Percentiles rank a stretch among this genome's conserved stretches.
Evolutionary conservation across 352 stramenopile genomes (phyloP).

Genomic region (Thraustotheca clavata): DNA sequence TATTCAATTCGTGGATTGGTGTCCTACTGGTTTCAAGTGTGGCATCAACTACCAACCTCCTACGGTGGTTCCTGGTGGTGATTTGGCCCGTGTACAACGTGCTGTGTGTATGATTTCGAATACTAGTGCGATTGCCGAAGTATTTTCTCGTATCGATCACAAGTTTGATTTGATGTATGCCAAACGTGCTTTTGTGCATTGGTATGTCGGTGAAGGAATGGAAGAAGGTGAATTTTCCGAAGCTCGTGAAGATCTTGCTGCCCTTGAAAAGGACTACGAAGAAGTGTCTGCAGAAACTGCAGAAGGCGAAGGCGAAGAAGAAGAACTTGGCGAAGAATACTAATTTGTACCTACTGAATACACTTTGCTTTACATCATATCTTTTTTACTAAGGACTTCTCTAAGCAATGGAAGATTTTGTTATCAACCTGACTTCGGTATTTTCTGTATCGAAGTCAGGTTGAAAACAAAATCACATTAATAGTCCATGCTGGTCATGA

Average conservation of each 20-base stretch:
- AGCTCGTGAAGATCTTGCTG: conserved; percentile 96
- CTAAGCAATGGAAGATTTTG: no score
- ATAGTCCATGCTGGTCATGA: no score
- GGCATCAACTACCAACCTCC: conserved; percentile 98
- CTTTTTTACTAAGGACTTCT: no score
- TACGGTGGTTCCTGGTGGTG: conserved; percentile 93
- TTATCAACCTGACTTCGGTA: no score
- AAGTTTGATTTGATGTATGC: conserved; percentile 99
- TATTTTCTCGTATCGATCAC: conserved; percentile 97
- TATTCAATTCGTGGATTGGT: conserved; percentile 99
- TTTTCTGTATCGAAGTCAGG: no score
- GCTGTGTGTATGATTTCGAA: conserved; percentile 99
- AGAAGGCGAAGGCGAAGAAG: conserved; percentile 92
- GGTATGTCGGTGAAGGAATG: conserved; percentile 99
- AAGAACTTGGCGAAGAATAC: conserved; percentile 87
- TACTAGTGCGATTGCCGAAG: conserved; percentile 97
- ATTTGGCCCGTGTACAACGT: conserved; percentile 96
- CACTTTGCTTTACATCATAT: conserved; percentile 14
- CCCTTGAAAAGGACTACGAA: conserved; percentile 99
- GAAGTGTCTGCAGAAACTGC: conserved; percentile 98
- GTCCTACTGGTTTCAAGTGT: conserved; percentile 98
- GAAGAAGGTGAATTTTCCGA: conserved; percentile 99
- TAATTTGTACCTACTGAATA: no score
- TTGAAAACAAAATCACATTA: no score
- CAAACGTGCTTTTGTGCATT: conserved; percentile 99